A percentile compares a stretch with the other conserved stretches of the same genome.
These are phyloP conservation scores for Panicum virgatum DNA, from an alignment of 202 grass and related monocot species.

Conservation along the genomic window DNA sequence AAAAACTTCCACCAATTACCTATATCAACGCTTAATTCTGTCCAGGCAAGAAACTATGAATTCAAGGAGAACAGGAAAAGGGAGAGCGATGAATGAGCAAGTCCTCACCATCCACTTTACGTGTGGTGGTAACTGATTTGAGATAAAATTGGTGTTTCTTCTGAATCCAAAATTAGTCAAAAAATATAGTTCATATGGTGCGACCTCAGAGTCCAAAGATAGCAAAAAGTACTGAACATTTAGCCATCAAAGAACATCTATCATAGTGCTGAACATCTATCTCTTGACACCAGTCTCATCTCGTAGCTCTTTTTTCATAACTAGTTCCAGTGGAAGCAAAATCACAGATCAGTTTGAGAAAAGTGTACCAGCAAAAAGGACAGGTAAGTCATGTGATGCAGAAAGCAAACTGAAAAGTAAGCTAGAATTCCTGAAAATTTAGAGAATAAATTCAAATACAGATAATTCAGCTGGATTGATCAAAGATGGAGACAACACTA, in stretches of 20 bases:
- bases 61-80: slow-evolving; percentile 24
- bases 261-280: slow-evolving; percentile 4
- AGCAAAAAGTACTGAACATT: not conserved
- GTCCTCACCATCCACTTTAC: slow-evolving; percentile 39
- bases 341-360: not conserved
- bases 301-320: not conserved
- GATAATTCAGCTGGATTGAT: slow-evolving; percentile 16
- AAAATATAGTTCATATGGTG: slow-evolving; percentile 32
- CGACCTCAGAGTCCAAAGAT: slow-evolving; percentile 29
- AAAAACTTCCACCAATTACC: slow-evolving; percentile 36
- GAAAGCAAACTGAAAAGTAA: not conserved
- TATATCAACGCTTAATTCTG: slow-evolving; percentile 17
- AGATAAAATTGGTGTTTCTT: slow-evolving; percentile 41
- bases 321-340: not conserved
- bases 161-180: slow-evolving; percentile 49
- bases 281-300: slow-evolving; percentile 5
- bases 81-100: slow-evolving; percentile 37
- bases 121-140: slow-evolving; percentile 45
- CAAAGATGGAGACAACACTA: not conserved
- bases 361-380: slow-evolving; percentile 1
- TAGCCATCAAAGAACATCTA: slow-evolving; percentile 17
- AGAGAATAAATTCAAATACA: slow-evolving; percentile 14
- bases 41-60: slow-evolving; percentile 1
- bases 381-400: not conserved
- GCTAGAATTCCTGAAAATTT: slow-evolving; percentile 13